Percentiles rank a stretch among this genome's conserved stretches.
Evolutionary conservation across 441 rosid genomes (phyloP).

Genomic region (Pelargonium myrrhifolium): DNA sequence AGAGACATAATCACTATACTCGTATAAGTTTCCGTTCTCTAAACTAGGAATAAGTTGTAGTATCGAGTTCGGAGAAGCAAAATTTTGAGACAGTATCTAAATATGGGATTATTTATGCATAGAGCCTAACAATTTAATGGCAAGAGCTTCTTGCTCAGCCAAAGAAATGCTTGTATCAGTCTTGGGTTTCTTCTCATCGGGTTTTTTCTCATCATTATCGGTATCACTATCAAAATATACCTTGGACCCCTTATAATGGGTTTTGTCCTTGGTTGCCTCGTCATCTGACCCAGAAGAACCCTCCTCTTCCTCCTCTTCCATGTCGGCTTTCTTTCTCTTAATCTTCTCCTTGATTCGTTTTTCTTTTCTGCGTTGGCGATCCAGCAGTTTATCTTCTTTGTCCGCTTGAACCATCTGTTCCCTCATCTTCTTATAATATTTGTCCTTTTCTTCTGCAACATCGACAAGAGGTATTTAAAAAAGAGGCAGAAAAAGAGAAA

Average conservation of each 20-base stretch:
- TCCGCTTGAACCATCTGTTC: slow-evolving; percentile 66
- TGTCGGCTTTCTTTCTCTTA: slow-evolving; percentile 51
- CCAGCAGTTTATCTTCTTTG: slow-evolving; percentile 69
- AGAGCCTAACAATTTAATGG: slow-evolving; percentile 16
- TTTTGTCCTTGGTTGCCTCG: slow-evolving; percentile 24
- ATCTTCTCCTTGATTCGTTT: slow-evolving; percentile 61
- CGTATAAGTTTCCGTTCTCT: no score
- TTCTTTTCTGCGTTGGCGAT: slow-evolving; percentile 60
- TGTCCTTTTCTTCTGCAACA: slow-evolving; percentile 45
- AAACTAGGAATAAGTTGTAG: no score
- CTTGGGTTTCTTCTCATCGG: background rate
- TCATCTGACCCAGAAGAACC: slow-evolving; percentile 42
- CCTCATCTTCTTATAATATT: slow-evolving; percentile 57
- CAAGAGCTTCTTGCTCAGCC: slow-evolving; percentile 22
- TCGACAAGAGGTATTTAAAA: background rate
- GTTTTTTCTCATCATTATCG: slow-evolving; percentile 22
- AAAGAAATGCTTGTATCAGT: slow-evolving; percentile 7
- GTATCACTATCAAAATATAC: slow-evolving; percentile 33
- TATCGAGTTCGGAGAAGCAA: background rate
- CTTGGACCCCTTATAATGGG: slow-evolving; percentile 35
- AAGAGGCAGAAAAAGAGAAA: background rate
- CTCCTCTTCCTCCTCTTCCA: slow-evolving; percentile 38
- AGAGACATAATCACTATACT: no score
- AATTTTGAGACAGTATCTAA: background rate
- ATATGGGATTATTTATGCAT: slow-evolving; percentile 7